Conservation (phyloP, 805 yeast genomes). For the Candida nitratophila region DNA sequence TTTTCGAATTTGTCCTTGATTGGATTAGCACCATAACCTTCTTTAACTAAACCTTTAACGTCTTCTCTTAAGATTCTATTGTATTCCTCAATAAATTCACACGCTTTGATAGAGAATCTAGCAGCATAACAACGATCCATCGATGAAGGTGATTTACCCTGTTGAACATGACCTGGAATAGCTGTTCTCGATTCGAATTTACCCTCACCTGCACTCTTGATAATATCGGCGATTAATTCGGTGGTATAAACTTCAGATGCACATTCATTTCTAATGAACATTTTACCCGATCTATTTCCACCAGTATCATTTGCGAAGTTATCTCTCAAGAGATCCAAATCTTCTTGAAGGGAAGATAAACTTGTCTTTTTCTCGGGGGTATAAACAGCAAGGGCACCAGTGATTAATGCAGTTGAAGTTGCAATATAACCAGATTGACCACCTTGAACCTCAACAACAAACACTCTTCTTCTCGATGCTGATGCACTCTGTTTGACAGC, state of each 20-base stretch:
- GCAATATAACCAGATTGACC: constrained; percentile 81
- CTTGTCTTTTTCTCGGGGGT: constrained; percentile 68
- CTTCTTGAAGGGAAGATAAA: constrained; percentile 55
- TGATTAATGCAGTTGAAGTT: constrained; percentile 55
- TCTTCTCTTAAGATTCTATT: constrained; percentile 8
- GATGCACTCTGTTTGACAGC: constrained; percentile 75
- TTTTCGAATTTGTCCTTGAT: constrained; percentile 2
- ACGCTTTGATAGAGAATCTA: constrained; percentile 62
- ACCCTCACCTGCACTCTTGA: constrained; percentile 54
- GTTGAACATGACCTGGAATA: constrained; percentile 83
- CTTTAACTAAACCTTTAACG: constrained; percentile 9
- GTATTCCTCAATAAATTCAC: constrained; percentile 55
- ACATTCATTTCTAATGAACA: constrained; percentile 59
- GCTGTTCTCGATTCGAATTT: constrained; percentile 75
- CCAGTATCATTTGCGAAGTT: constrained; percentile 59
- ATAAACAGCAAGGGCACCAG: constrained; percentile 70
- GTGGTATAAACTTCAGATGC: constrained; percentile 65
- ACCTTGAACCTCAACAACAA: constrained; percentile 80
- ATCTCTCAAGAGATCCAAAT: constrained; percentile 52
- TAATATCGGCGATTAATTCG: constrained; percentile 62
- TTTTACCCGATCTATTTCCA: constrained; percentile 59
- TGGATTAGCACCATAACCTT: constrained; percentile 18
- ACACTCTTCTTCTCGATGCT: constrained; percentile 70
- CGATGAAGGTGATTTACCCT: constrained; percentile 72
- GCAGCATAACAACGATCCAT: constrained; percentile 74